phyloP scores from a whole-genome alignment of 2,329 filamentous ascomycete species.

The Chrysoporthe austroafricana region DNA sequence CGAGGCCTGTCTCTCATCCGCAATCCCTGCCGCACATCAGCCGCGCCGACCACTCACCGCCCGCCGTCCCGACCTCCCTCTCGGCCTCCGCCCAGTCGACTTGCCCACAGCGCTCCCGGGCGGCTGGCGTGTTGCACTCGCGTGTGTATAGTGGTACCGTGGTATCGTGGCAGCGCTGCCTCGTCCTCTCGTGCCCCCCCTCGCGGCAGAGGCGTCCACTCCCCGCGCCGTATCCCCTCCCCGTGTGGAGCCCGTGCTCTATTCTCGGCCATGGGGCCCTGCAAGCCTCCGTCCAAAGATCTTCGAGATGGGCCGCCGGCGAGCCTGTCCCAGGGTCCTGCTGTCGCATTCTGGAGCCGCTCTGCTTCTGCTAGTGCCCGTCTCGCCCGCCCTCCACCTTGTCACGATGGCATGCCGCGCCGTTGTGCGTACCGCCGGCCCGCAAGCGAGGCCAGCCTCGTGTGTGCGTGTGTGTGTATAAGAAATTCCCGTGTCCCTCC shows the following conservation, averaged over 20 bases:
- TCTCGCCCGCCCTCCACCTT: background rate
- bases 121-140: constrained; percentile 13
- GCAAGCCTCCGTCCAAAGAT: background rate
- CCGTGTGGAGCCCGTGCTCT: constrained; percentile 20
- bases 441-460: constrained; percentile 16
- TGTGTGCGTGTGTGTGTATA: constrained; percentile 12
- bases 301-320: constrained; percentile 5
- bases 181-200: background rate
- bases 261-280: constrained; percentile 20
- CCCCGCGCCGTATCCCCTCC: constrained; percentile 1
- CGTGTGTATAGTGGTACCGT: background rate
- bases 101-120: background rate
- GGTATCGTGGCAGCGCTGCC: background rate
- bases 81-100: background rate
- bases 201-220: background rate
- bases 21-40: constrained; percentile 20
- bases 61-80: constrained; percentile 16
- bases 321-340: background rate
- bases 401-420: background rate
- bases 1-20: background rate
- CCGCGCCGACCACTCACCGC: constrained; percentile 25
- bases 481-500: constrained; percentile 17
- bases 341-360: constrained; percentile 5
- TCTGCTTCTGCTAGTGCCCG: background rate
- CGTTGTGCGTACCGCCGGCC: constrained; percentile 27